Conservation (phyloP, 306 rosid genomes). For the Acacia crassicarpa region DNA sequence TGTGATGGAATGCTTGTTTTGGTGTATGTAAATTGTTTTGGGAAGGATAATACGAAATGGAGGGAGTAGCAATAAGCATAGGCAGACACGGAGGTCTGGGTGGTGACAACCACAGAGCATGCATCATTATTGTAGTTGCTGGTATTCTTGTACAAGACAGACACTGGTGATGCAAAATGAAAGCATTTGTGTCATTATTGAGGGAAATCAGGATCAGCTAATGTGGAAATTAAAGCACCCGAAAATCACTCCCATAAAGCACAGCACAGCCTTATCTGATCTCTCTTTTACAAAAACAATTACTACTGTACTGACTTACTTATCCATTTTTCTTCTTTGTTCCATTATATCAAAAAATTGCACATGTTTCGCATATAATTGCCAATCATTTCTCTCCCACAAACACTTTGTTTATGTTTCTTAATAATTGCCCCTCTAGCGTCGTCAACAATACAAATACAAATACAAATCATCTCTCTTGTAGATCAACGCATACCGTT, state of each 20-base stretch:
- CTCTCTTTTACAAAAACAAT: not conserved
- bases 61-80: too few species aligned
- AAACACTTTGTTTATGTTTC: not conserved
- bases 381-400: constrained; percentile 13
- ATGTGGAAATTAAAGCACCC: not conserved
- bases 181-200: too few species aligned
- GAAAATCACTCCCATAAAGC: constrained; percentile 32
- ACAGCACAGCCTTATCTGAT: not conserved
- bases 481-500: not conserved
- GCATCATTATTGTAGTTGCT: not conserved
- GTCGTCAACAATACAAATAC: not conserved
- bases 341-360: not conserved
- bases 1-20: too few species aligned
- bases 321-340: too few species aligned
- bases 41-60: too few species aligned
- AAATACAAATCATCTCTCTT: not conserved
- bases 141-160: not conserved
- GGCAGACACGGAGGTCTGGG: not conserved
- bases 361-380: constrained; percentile 27
- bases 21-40: too few species aligned
- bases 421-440: not conserved
- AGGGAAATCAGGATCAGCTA: not conserved
- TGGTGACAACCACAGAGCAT: not conserved
- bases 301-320: too few species aligned
- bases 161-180: not conserved